Evolutionary conservation across 768 basidiomycete species (phyloP).

Genomic region (Psilocybe cyanescens): DNA sequence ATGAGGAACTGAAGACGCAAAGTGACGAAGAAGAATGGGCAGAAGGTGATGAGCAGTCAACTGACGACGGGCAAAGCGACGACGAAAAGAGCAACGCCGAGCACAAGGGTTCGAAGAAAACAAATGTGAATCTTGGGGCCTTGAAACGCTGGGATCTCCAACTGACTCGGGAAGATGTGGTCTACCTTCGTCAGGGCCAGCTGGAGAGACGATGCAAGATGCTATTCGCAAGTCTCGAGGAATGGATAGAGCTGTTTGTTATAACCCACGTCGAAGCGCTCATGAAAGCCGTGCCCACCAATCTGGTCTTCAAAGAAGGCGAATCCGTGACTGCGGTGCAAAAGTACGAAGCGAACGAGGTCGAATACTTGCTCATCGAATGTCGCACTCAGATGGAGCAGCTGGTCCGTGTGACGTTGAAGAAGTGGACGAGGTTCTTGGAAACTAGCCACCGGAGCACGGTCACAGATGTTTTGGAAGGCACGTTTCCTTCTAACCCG

Average conservation of each 20-base stretch:
- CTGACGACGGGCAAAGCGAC: background rate
- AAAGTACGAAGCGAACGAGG: slow-evolving; percentile 11
- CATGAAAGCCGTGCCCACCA: slow-evolving; percentile 1
- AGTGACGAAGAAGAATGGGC: background rate
- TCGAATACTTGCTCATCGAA: slow-evolving; percentile 9
- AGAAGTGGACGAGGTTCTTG: slow-evolving; percentile 2
- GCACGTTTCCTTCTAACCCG: background rate
- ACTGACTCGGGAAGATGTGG: slow-evolving; percentile 2
- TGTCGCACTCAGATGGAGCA: slow-evolving; percentile 1
- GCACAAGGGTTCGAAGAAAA: background rate
- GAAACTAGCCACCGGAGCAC: background rate
- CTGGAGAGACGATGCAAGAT: slow-evolving; percentile 5
- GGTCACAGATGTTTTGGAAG: background rate
- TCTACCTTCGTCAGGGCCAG: slow-evolving; percentile 9
- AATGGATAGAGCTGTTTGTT: slow-evolving; percentile 7
- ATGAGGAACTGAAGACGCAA: background rate
- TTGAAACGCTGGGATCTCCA: background rate
- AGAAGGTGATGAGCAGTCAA: background rate
- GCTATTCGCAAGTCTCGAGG: background rate
- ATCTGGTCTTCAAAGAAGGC: slow-evolving; percentile 3
- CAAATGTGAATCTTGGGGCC: background rate
- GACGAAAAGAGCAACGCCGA: background rate
- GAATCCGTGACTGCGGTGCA: slow-evolving; percentile 5
- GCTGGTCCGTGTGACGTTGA: background rate
- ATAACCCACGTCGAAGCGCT: slow-evolving; percentile 3